Evolutionary conservation across 306 rosid genomes (phyloP), one percentile per base, ranked within the genome.

Genomic region (Quercus agrifolia): DNA sequence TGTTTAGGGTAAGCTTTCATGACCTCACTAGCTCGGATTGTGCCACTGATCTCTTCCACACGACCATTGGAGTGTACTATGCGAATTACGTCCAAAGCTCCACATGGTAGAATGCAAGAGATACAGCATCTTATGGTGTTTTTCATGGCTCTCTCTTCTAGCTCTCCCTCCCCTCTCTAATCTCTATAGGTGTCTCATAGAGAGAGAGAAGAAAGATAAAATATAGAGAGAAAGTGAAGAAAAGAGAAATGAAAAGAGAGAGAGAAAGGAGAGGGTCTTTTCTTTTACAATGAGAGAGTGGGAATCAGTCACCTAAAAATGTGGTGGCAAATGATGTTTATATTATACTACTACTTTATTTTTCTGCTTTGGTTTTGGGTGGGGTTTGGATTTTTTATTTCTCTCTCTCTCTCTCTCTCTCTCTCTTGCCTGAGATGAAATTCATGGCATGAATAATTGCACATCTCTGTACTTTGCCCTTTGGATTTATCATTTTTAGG

Each of bases 101-200:
- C 99, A 7, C 98, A 95, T 23, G 99, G 99, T 0, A 95, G 91
- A 85, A 95, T 91, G 96, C 99, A 95, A 76, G 99, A 92, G 84
- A 95, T 92, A 90, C 92, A 95, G 83, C 98, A 92, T 80, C 97
- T 78, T 35, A 95, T 87, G 82, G 88, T 85, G 82, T 92, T 92
- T 76, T 88, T 92, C 99, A 92, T 92, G 23, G 59, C 62, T 25
- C 67, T 41, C 56, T 79, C 27, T 33, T 73, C 52, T 49, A 1
- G 58, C 74, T 31, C 56, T 67, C 20, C 30, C 15, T 51, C 72
- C 56, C 75, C 76, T 51, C 56, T 13, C 28, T 8, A 41, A 41
- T 62, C 56, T 68, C 76, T 57, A 25, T 27, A 55, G 28, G n/a
- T 77, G 71, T 71, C 80, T 82, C 88, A 79, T 85, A 69, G 77